Evolutionary conservation across 306 rosid genomes (phyloP).

Genomic region (Vachellia collinsii): DNA sequence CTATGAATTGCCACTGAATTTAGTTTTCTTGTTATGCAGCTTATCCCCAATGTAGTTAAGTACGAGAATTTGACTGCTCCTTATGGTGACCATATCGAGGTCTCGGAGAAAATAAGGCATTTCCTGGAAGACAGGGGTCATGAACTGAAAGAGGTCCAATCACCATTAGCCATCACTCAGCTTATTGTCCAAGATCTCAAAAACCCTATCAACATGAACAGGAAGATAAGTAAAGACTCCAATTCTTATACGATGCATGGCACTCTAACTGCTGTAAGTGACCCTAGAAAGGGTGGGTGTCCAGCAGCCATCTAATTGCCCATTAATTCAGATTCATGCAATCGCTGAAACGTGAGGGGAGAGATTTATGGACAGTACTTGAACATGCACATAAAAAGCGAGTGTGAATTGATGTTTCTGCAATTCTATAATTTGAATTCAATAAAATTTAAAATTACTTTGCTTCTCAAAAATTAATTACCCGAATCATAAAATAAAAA

Average conservation of each 20-base stretch:
- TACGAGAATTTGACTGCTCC: constrained; percentile 71
- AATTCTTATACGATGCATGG: constrained; percentile 47
- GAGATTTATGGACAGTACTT: not conserved
- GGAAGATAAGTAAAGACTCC: constrained; percentile 41
- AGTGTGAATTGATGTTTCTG: not conserved
- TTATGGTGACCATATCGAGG: constrained; percentile 70
- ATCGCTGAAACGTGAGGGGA: not conserved
- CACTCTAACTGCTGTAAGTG: constrained; percentile 77
- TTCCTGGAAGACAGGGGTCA: constrained; percentile 78
- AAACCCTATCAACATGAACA: constrained; percentile 38
- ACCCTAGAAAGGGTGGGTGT: constrained; percentile 81
- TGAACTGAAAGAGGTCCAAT: constrained; percentile 34
- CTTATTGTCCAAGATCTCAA: constrained; percentile 61
- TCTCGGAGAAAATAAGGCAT: constrained; percentile 50
- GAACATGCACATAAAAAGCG: not conserved
- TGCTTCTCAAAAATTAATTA: not conserved
- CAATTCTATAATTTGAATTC: not conserved
- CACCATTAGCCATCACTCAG: constrained; percentile 68
- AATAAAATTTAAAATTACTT: not conserved
- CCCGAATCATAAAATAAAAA: not conserved
- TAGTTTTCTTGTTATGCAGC: constrained; percentile 51
- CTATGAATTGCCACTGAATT: constrained; percentile 29
- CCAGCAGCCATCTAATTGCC: constrained; percentile 68
- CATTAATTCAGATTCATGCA: constrained; percentile 19
- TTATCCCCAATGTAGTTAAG: constrained; percentile 66